A percentile compares a stretch with the other conserved stretches of the same genome.
phyloP scores from a whole-genome alignment of 108 stramenopile genomes.

The Cyclotella distinguenda region DNA sequence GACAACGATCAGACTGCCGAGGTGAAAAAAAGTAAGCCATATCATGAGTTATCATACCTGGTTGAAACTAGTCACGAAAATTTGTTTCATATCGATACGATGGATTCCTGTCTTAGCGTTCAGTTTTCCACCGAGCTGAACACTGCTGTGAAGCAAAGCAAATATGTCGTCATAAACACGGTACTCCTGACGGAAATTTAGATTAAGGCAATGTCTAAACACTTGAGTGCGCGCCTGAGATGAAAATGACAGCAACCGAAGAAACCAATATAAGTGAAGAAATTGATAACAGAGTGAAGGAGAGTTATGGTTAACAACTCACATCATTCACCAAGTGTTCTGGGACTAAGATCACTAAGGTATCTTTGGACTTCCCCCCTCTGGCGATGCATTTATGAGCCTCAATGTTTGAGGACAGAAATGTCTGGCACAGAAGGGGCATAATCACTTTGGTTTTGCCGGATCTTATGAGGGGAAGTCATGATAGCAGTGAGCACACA shows the following conservation, averaged over 20 bases:
- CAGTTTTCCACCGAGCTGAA: slow-evolving; percentile 17
- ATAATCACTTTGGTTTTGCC: slow-evolving; percentile 43
- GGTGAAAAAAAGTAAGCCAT: neutral
- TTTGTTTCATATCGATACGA: slow-evolving; percentile 32
- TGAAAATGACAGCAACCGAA: no score
- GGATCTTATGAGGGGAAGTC: neutral
- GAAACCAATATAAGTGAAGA: no score
- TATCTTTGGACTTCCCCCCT: slow-evolving; percentile 48
- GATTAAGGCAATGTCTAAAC: slow-evolving; percentile 49
- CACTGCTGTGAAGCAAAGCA: slow-evolving; percentile 37
- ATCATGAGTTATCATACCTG: slow-evolving; percentile 1
- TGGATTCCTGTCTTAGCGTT: neutral
- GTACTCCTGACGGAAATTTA: slow-evolving; percentile 56
- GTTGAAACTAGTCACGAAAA: slow-evolving; percentile 60
- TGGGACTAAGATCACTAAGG: slow-evolving; percentile 50
- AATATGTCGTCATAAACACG: slow-evolving; percentile 57
- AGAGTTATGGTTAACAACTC: no score
- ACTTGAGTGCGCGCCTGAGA: slow-evolving; percentile 53
- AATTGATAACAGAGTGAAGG: no score
- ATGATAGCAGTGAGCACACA: neutral
- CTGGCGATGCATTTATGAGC: slow-evolving; percentile 44
- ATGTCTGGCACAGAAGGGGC: slow-evolving; percentile 51
- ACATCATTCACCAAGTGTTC: slow-evolving; percentile 57
- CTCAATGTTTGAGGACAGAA: slow-evolving; percentile 47
- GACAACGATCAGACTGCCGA: neutral